Conservation (phyloP, 2,329 filamentous ascomycete species). For the Xylariaceae sp. region DNA sequence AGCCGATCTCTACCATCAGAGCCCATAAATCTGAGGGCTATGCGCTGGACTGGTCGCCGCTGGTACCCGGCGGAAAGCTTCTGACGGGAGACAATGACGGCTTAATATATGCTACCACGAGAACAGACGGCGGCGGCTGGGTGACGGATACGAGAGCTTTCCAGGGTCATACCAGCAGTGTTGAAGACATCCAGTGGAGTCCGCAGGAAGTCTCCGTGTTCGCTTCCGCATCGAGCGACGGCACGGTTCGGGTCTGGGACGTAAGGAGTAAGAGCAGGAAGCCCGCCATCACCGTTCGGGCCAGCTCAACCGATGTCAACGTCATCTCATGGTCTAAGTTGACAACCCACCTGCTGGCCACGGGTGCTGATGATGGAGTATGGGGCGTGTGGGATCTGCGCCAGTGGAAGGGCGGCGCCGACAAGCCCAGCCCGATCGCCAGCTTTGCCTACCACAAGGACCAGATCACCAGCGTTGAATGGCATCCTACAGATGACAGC, state of each 20-base stretch:
- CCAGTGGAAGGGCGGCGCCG: constrained; percentile 75
- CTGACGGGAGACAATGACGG: constrained; percentile 90
- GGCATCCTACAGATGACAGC: constrained; percentile 96
- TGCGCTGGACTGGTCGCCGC: constrained; percentile 91
- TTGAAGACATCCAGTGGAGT: constrained; percentile 97
- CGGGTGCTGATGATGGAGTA: constrained; percentile 86
- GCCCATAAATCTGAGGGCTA: constrained; percentile 95
- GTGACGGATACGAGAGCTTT: constrained; percentile 81
- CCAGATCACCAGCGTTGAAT: constrained; percentile 92
- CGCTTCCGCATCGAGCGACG: constrained; percentile 88
- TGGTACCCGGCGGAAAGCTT: constrained; percentile 76
- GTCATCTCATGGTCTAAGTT: constrained; percentile 93
- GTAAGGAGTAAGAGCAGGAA: constrained; percentile 83
- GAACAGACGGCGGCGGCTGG: constrained; percentile 83
- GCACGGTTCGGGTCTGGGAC: constrained; percentile 95
- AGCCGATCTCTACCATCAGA: constrained; percentile 79
- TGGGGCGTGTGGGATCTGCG: constrained; percentile 97
- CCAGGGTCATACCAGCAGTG: constrained; percentile 74
- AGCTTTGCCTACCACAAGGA: constrained; percentile 94
- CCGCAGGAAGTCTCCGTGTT: constrained; percentile 91
- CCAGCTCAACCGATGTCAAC: constrained; percentile 84
- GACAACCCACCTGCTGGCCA: constrained; percentile 84
- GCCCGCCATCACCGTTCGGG: constrained; percentile 80
- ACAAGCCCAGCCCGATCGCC: constrained; percentile 75
- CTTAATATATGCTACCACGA: constrained; percentile 80